Evolutionary conservation across 192 early-diverging fungal genomes (phyloP).

Genomic region (Phycomyces nitens): DNA sequence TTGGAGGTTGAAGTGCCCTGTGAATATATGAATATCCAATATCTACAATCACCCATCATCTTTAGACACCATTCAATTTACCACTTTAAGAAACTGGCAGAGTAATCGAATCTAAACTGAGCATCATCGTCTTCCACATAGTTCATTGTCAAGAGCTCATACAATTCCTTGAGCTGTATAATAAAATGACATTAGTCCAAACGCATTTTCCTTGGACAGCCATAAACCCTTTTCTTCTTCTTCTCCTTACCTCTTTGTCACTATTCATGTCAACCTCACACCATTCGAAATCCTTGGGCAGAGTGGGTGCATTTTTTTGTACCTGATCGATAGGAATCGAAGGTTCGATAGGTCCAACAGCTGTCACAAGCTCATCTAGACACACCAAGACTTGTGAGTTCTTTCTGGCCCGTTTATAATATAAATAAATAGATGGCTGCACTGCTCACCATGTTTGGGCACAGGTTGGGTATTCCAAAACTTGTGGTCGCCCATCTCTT

Average conservation of each 20-base stretch:
- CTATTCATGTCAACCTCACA: constrained; percentile 72
- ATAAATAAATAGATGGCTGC: neutral
- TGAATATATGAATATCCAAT: neutral
- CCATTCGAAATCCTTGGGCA: constrained; percentile 94
- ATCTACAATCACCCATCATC: neutral
- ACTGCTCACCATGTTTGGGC: constrained; percentile 58
- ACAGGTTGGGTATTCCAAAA: constrained; percentile 99
- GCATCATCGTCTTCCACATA: constrained; percentile 98
- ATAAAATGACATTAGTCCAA: neutral
- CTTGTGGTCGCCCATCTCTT: constrained; percentile 66
- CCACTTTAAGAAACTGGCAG: constrained; percentile 90
- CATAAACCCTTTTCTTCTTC: neutral
- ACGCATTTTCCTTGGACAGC: neutral
- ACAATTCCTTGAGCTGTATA: constrained; percentile 77
- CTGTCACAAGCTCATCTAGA: constrained; percentile 63
- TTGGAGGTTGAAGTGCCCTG: constrained; percentile 91
- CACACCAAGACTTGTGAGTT: neutral
- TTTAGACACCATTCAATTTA: constrained; percentile 14
- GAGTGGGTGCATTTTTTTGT: constrained; percentile 72
- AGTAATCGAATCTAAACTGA: constrained; percentile 96
- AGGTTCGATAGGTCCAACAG: constrained; percentile 80
- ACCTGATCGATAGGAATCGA: constrained; percentile 74
- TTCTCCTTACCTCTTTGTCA: constrained; percentile 55
- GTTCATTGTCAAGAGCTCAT: constrained; percentile 83
- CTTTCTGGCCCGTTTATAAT: neutral